A percentile compares a stretch with the other conserved stretches of the same genome.
Conservation (phyloP, 331 rosid species). For the Acacia concinna region DNA sequence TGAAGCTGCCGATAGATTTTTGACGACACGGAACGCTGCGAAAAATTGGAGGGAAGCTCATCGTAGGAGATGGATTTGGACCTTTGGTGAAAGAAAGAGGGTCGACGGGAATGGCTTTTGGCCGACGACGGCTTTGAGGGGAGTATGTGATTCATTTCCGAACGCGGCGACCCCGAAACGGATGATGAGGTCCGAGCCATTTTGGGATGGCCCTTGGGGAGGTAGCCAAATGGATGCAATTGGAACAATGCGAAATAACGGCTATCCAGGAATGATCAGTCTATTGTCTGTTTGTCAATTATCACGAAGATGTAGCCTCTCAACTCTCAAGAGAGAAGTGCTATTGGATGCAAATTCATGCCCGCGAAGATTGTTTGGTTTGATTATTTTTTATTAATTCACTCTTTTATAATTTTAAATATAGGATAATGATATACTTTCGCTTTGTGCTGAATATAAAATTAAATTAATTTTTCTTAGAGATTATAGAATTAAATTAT, state of each 20-base stretch:
- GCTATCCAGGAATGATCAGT: neutral
- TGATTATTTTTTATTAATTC: neutral
- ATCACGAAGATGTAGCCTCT: neutral
- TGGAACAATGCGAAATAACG: neutral
- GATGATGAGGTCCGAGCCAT: neutral
- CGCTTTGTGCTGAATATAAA: no score
- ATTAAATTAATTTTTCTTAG: no score
- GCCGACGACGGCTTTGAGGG: conserved; percentile 5
- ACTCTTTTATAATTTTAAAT: neutral
- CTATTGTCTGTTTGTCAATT: neutral
- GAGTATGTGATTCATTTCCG: neutral
- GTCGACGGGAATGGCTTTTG: neutral
- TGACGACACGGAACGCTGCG: conserved; percentile 10
- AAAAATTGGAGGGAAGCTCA: neutral
- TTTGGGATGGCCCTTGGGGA: neutral
- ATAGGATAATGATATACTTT: no score
- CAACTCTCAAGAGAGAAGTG: neutral
- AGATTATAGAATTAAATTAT: no score
- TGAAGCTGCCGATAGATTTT: neutral
- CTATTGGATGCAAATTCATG: neutral
- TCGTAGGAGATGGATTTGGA: neutral
- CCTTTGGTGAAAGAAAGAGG: neutral
- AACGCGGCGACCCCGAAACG: neutral
- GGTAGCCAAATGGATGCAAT: neutral
- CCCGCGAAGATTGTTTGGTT: conserved; percentile 26